Evolutionary conservation across 1,284 basidiomycete species (phyloP), one percentile per base, ranked within the genome.

Genomic region (Trametes polyzona): DNA sequence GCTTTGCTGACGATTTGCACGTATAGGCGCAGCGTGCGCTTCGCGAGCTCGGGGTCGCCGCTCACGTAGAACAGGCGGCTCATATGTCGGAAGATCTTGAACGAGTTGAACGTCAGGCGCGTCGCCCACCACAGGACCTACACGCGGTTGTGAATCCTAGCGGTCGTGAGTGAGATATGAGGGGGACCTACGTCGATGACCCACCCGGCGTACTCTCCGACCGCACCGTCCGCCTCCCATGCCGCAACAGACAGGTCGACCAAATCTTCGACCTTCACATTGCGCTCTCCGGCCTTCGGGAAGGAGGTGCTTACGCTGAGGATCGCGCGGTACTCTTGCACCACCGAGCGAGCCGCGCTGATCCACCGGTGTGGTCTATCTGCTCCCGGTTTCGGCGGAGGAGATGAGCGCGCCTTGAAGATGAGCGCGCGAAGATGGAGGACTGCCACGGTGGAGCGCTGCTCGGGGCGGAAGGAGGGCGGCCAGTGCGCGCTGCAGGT

Each of bases 41-140:
- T 85, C 1, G 94, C 92, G 23, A 95, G 83, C 9, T 77, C 68
- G 8, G 76, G 71, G 58, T 92, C 87, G 4, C 87, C 87, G 0
- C 83, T 78, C 6, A 87, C 78, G 48, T 86, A 82, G 8, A 92
- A 76, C 0, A 95, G 73, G 1, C 87, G 86, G 14, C 85, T 83
- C 77, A 96, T 87, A 71, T 96, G 92, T 0, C 94, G 87, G 55
- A 93, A 82, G 14, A 96, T 77, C 8, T 86, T 83, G 63, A 89
- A 88, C 0, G 92, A 95, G 68, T 96, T 95, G 78, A 97, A 96
- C 0, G 95, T 97, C 21, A 94, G 81, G 17, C 88, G 86, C 9
- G 92, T 95, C 1, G 93, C 88, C 92, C 93, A 95, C 90, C 93
- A 95, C 1, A 97, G 78, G 14, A 93, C 80, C 85, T 94, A 64